Percentiles rank a stretch among this genome's conserved stretches.
phyloP scores from a whole-genome alignment of 2,329 filamentous ascomycete genomes.

The Teratosphaeria nubilosa region DNA sequence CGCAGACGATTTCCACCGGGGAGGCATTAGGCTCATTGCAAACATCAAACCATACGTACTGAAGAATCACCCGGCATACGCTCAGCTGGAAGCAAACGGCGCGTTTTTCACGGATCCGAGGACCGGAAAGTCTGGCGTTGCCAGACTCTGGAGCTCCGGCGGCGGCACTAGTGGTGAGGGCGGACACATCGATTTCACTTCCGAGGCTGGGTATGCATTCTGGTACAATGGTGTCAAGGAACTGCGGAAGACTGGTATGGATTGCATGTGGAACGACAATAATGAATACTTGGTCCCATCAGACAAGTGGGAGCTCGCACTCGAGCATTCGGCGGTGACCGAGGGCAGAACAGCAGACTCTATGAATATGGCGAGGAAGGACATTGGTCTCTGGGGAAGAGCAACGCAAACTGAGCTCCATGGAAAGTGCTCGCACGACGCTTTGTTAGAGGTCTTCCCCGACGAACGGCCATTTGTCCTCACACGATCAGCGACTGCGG shows the following conservation, averaged over 20 bases:
- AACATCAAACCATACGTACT: slow-evolving; percentile 68
- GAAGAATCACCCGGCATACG: slow-evolving; percentile 55
- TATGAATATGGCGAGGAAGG: slow-evolving; percentile 28
- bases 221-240: slow-evolving; percentile 59
- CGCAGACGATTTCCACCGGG: slow-evolving; percentile 50
- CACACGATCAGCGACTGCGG: slow-evolving; percentile 59
- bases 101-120: slow-evolving; percentile 55
- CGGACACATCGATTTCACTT: slow-evolving; percentile 65
- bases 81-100: slow-evolving; percentile 46
- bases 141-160: slow-evolving; percentile 61
- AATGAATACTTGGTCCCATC: slow-evolving; percentile 61
- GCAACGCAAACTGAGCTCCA: slow-evolving; percentile 61
- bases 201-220: slow-evolving; percentile 55
- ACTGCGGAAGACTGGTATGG: slow-evolving; percentile 54
- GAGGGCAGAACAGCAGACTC: slow-evolving; percentile 10
- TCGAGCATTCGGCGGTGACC: slow-evolving; percentile 35
- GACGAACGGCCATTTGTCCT: slow-evolving; percentile 56
- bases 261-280: slow-evolving; percentile 72
- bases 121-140: slow-evolving; percentile 40
- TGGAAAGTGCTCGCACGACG: slow-evolving; percentile 60
- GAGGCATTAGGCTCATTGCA: slow-evolving; percentile 57
- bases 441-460: slow-evolving; percentile 49
- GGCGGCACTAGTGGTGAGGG: slow-evolving; percentile 61
- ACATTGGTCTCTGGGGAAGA: slow-evolving; percentile 60
- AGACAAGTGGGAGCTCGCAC: slow-evolving; percentile 55